phyloP scores from a whole-genome alignment of 306 rosid species.

The Cotoneaster glaucophyllus region DNA sequence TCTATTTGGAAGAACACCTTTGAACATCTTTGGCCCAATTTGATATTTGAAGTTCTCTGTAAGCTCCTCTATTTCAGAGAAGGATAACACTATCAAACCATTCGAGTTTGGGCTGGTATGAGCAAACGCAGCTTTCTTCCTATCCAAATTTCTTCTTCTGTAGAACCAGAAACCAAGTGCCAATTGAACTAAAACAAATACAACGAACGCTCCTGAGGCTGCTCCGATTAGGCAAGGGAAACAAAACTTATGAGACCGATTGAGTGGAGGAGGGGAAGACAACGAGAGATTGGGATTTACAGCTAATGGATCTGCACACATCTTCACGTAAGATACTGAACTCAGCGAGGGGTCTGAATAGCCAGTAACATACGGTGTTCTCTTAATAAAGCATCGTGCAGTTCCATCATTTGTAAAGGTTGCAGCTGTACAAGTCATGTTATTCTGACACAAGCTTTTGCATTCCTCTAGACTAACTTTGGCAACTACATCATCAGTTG shows the following conservation, averaged over 20 bases:
- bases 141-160: conserved; percentile 27
- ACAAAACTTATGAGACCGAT: conserved; percentile 32
- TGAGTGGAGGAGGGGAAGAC: conserved; percentile 18
- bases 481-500: conserved; percentile 37
- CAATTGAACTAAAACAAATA: conserved; percentile 45
- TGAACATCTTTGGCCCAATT: conserved; percentile 56
- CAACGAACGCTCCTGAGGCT: conserved; percentile 44
- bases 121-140: conserved; percentile 32
- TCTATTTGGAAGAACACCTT: conserved; percentile 46
- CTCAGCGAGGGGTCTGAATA: conserved; percentile 54
- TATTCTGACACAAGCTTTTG: conserved; percentile 46
- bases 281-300: conserved; percentile 37
- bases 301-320: conserved; percentile 62
- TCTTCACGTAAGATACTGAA: conserved; percentile 57
- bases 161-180: conserved; percentile 45
- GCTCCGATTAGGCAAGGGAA: conserved; percentile 56
- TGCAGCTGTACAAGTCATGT: conserved; percentile 47
- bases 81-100: conserved; percentile 47
- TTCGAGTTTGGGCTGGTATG: conserved; percentile 35
- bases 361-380: conserved; percentile 52
- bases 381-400: conserved; percentile 51
- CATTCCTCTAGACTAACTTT: conserved; percentile 49
- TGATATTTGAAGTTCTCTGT: conserved; percentile 47
- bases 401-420: conserved; percentile 66
- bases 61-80: conserved; percentile 52